Percentiles rank a stretch among this genome's conserved stretches.
phyloP scores from a whole-genome alignment of 805 yeast species.

The Starmera quercuum region DNA sequence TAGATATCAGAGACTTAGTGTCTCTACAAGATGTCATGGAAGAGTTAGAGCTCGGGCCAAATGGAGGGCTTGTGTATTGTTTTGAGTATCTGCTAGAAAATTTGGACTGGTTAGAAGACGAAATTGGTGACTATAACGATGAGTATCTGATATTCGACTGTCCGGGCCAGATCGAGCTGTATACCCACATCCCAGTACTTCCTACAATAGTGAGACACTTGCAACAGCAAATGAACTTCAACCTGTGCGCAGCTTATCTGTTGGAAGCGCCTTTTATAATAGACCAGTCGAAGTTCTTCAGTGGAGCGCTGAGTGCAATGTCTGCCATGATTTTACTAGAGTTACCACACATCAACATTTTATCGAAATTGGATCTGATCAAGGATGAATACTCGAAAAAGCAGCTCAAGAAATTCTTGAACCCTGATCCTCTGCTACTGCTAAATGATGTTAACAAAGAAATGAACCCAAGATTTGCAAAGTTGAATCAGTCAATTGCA shows the following conservation, averaged over 20 bases:
- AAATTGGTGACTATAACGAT: slow-evolving; percentile 91
- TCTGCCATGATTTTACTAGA: slow-evolving; percentile 95
- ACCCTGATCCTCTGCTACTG: slow-evolving; percentile 84
- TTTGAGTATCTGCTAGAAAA: slow-evolving; percentile 86
- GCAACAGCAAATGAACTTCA: slow-evolving; percentile 71
- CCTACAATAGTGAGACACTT: slow-evolving; percentile 87
- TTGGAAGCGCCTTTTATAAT: slow-evolving; percentile 91
- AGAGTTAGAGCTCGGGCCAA: slow-evolving; percentile 88
- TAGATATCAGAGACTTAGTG: slow-evolving; percentile 86
- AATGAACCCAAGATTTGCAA: slow-evolving; percentile 57
- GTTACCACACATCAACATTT: slow-evolving; percentile 86
- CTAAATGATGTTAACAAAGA: slow-evolving; percentile 39
- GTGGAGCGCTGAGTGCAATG: slow-evolving; percentile 96
- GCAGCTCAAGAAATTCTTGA: slow-evolving; percentile 74
- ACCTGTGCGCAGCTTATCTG: slow-evolving; percentile 85
- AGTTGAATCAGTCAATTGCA: slow-evolving; percentile 76
- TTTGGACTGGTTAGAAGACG: slow-evolving; percentile 95
- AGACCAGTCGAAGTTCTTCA: slow-evolving; percentile 86
- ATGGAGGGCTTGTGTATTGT: slow-evolving; percentile 89
- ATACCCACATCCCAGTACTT: slow-evolving; percentile 88
- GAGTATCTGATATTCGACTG: slow-evolving; percentile 93
- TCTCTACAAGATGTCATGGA: slow-evolving; percentile 94
- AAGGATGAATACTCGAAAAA: slow-evolving; percentile 71
- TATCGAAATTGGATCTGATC: slow-evolving; percentile 81
- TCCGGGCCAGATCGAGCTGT: slow-evolving; percentile 94